Conservation (phyloP, 1,284 basidiomycete species). For the Kalmanozyma brasiliensis region DNA sequence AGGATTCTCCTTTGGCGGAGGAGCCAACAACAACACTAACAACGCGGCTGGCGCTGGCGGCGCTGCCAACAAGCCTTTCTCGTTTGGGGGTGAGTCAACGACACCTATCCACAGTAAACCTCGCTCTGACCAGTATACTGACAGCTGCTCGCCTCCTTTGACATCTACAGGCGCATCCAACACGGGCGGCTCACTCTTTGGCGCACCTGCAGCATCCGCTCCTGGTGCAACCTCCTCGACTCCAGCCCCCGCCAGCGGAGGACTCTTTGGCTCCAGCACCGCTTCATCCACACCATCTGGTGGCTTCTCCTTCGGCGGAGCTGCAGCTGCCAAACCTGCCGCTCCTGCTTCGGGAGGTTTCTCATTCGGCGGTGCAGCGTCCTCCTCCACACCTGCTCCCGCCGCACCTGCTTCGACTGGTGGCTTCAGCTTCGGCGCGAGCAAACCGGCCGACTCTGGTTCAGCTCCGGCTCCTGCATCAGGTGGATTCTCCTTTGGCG, state of each 20-base stretch:
- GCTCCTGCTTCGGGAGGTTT: constrained; percentile 47
- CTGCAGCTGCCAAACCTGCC: constrained; percentile 32
- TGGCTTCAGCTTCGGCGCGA: constrained; percentile 41
- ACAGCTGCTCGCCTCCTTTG: not conserved
- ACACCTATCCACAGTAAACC: not conserved
- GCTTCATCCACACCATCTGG: constrained; percentile 9
- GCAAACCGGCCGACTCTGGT: constrained; percentile 20
- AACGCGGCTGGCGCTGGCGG: constrained; percentile 9
- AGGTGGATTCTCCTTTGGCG: constrained; percentile 49
- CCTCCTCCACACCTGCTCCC: constrained; percentile 37
- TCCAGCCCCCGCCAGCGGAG: constrained; percentile 19
- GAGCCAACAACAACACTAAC: constrained; percentile 28
- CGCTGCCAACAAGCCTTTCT: constrained; percentile 42
- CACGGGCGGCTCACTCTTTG: constrained; percentile 30
- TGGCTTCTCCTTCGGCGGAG: constrained; percentile 47
- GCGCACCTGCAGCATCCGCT: constrained; percentile 16
- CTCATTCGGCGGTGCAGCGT: constrained; percentile 41
- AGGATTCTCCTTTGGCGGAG: constrained; percentile 51
- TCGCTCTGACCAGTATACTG: not conserved
- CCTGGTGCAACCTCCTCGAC: constrained; percentile 6
- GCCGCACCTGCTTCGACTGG: constrained; percentile 20
- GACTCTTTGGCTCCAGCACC: constrained; percentile 31
- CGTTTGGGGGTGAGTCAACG: constrained; percentile 34
- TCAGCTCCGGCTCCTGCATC: constrained; percentile 29
- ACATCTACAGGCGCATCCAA: constrained; percentile 21